Base-by-base conservation (phyloP, 208 protist species). In the Angomonas deanei region DNA sequence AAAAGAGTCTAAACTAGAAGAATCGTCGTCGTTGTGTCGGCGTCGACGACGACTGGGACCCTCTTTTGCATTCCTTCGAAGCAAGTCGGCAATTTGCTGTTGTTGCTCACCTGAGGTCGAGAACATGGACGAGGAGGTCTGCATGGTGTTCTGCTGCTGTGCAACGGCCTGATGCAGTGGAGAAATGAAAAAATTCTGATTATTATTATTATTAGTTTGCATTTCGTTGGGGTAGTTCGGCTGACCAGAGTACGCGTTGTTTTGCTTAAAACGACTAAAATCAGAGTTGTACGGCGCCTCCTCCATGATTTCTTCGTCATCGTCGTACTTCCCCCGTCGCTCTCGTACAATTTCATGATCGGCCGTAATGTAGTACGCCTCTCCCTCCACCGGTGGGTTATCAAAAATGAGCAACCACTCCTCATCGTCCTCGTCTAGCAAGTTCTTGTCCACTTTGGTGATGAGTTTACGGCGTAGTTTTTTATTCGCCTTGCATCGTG, bases 321-420 rank as follows among this genome's bases (percentile, higher is more conserved):
- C 36, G 36, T 42, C 42, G 42, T 10, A 8, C 19, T 50, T n/a
- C 19, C 23, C 42, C 23, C 23, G 17, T 50, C 42, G 17, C 23
- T 50, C 3, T 26, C 17, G 19, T 50, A 50, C 8, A 50, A n/a
- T 19, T 8, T 50, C 42, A 23, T 50, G 13, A 23, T 50, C 17
- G 42, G 13, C 42, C 17, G 13, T 19, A 19, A 50, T 50, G 15
- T 56, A 28, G 6, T 33, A 33, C 50, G 11, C 50, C 4, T 24
- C 50, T 3, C 50, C 50, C 19, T 56, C 50, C 23, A 32, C 50
- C 11, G 50, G 28, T 11, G 21, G 26, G 19, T n/a, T 56, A 11
- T 56, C 50, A 56, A 56, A 56, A 4, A 34, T 34, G 8, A 56
- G 31, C 50, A 56, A 33, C 42, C 42, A 50, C 42, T 50, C 42